phyloP scores from a whole-genome alignment of 192 early-diverging fungal genomes.

The Linnemannia elongata region DNA sequence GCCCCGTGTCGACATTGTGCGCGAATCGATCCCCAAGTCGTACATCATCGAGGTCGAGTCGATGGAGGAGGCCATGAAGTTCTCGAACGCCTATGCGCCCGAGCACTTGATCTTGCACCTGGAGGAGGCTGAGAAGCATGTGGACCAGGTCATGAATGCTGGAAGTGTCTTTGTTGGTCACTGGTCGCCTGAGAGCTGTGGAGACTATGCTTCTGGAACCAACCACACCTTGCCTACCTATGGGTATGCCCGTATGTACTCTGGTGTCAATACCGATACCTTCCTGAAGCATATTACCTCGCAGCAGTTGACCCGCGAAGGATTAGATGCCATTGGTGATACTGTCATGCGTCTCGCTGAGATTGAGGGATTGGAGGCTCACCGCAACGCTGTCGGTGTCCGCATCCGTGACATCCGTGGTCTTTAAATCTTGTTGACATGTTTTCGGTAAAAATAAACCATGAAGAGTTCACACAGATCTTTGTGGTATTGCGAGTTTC shows the following conservation, averaged over 20 bases:
- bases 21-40: slow-evolving; percentile 88
- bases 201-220: slow-evolving; percentile 99
- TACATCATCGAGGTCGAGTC: slow-evolving; percentile 81
- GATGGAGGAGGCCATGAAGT: slow-evolving; percentile 84
- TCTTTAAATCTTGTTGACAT: neutral
- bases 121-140: slow-evolving; percentile 74
- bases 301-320: slow-evolving; percentile 91
- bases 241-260: slow-evolving; percentile 98
- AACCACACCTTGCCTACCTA: slow-evolving; percentile 99
- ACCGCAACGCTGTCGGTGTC: slow-evolving; percentile 96
- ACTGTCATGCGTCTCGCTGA: slow-evolving; percentile 96
- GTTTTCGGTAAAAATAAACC: neutral
- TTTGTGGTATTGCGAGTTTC: too few species aligned
- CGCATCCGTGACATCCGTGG: slow-evolving; percentile 76
- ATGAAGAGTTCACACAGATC: neutral
- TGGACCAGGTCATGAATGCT: slow-evolving; percentile 85
- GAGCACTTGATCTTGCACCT: slow-evolving; percentile 98
- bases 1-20: slow-evolving; percentile 91
- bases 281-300: slow-evolving; percentile 99
- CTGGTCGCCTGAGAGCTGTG: slow-evolving; percentile 97
- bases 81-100: slow-evolving; percentile 97
- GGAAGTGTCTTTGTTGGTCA: slow-evolving; percentile 98
- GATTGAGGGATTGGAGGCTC: slow-evolving; percentile 96
- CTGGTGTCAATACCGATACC: slow-evolving; percentile 95
- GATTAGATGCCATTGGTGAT: slow-evolving; percentile 86